Evolutionary conservation across 2,329 filamentous ascomycete species (phyloP).

Genomic region (Colletotrichum cuscutae): DNA sequence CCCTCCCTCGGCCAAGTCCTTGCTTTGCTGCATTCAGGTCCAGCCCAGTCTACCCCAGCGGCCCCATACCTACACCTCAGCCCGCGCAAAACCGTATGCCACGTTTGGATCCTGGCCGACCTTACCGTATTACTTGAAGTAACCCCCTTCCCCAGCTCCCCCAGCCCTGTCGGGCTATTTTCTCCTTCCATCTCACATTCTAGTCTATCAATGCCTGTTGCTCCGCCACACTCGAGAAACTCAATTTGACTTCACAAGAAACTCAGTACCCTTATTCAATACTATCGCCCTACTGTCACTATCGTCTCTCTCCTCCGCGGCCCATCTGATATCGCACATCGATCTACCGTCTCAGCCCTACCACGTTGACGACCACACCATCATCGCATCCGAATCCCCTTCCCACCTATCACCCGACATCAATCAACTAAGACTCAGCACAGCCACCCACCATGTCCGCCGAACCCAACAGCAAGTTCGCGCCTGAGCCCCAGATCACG

Average conservation of each 20-base stretch:
- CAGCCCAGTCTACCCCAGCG: neutral
- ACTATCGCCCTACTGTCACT: constrained; percentile 6
- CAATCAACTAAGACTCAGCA: neutral
- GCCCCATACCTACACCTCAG: neutral
- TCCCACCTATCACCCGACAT: neutral
- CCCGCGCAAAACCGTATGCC: neutral
- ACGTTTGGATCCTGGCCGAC: neutral
- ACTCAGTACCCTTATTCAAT: neutral
- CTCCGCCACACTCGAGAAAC: constrained; percentile 19
- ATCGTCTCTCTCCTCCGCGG: neutral
- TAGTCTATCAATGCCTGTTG: constrained; percentile 12
- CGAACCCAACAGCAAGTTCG: constrained; percentile 26
- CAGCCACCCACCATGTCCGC: constrained; percentile 17
- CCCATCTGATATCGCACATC: neutral
- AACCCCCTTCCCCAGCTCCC: constrained; percentile 1
- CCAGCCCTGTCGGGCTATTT: constrained; percentile 26
- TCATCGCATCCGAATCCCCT: neutral
- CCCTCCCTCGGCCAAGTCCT: neutral
- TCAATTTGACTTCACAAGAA: neutral
- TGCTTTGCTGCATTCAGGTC: constrained; percentile 13
- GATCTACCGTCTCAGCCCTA: neutral
- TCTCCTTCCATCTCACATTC: constrained; percentile 1
- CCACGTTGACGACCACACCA: constrained; percentile 10
- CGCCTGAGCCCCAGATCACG: constrained; percentile 26
- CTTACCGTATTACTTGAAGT: constrained; percentile 19